Evolutionary conservation across 2,329 filamentous ascomycete genomes (phyloP), one percentile per base, ranked within the genome.

Genomic region (Aureobasidium uvarum): DNA sequence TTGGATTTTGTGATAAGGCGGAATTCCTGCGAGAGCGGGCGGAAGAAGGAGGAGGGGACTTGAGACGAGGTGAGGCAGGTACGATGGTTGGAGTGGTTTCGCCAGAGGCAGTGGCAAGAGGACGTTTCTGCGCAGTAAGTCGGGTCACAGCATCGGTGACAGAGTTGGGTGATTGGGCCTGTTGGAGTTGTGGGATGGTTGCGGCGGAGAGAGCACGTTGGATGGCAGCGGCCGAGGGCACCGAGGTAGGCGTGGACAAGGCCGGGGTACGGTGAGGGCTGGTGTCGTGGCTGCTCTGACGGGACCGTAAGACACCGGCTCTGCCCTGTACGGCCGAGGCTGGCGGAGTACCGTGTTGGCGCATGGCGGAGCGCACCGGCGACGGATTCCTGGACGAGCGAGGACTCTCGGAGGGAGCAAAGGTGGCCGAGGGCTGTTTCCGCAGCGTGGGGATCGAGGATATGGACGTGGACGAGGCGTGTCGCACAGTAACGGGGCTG

Each of bases 51-150:
- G 91, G 89, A 64, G 91, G 91, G 8, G 91, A 92, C 74, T 88
- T 89, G 69, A 95, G 76, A 68, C 90, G 85, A 52, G 91, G 90
- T 54, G 90, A 93, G 67, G 89, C 79, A 31, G 91, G 89, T 90
- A 90, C 36, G 28, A 63, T 94, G 77, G 88, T 85, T 68, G 86
- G 86, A 62, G 83, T 83, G 66, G 72, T 79, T 63, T 80, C 78
- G 55, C 78, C 77, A 64, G 74, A 74, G 23, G 75, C 77, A 46
- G 81, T 70, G 62, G 89, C 83, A 60, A 80, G 74, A 58, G 76
- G 73, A 68, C 80, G 79, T 75, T 92, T 92, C 72, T 88, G 84
- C 16, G 89, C 83, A 51, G 87, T 82, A 63, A 85, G 80, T 77
- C 87, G 87, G 71, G 84, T 78, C 31, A 81, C 80, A 7, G 84